Percentiles rank a stretch among this genome's conserved stretches.
Conservation (phyloP, 176 grass and related monocot species). For the Aegilops sharonensis region DNA sequence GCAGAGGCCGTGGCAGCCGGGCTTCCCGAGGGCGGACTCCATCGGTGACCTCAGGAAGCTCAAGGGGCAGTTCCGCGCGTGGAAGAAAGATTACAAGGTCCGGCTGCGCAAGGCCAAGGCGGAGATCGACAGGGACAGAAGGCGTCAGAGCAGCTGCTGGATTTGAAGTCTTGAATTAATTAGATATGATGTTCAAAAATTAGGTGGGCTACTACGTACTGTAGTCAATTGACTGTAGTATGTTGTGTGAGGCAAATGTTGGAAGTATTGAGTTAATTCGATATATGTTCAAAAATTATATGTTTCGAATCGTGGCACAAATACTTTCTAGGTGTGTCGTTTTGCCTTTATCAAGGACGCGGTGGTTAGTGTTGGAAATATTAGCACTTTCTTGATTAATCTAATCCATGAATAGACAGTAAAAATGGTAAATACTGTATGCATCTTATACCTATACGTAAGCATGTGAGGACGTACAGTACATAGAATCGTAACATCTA, state of each 20-base stretch:
- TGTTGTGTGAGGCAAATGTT: not conserved
- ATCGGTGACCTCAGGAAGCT: constrained; percentile 30
- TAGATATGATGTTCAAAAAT: too few relatives aligned
- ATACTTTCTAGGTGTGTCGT: too few relatives aligned
- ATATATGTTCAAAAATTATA: too few relatives aligned
- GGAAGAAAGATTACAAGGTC: constrained; percentile 56
- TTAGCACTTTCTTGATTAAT: too few relatives aligned
- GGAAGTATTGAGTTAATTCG: not conserved
- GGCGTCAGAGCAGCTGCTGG: constrained; percentile 33
- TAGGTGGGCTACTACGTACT: not conserved
- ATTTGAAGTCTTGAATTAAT: not conserved
- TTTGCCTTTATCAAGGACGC: too few relatives aligned
- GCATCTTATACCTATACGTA: too few relatives aligned
- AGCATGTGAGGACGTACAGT: too few relatives aligned
- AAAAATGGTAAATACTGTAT: too few relatives aligned
- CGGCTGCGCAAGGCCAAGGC: constrained; percentile 21
- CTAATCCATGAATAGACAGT: too few relatives aligned
- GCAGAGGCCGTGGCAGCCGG: not conserved
- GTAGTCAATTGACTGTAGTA: not conserved
- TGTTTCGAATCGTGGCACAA: too few relatives aligned
- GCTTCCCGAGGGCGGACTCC: not conserved
- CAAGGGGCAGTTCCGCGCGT: constrained; percentile 40
- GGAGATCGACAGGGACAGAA: constrained; percentile 10
- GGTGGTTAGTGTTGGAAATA: too few relatives aligned
- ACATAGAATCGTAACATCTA: too few relatives aligned